Base-by-base conservation (phyloP, 1,284 basidiomycete genomes). In the Fomitiporia mediterranea region DNA sequence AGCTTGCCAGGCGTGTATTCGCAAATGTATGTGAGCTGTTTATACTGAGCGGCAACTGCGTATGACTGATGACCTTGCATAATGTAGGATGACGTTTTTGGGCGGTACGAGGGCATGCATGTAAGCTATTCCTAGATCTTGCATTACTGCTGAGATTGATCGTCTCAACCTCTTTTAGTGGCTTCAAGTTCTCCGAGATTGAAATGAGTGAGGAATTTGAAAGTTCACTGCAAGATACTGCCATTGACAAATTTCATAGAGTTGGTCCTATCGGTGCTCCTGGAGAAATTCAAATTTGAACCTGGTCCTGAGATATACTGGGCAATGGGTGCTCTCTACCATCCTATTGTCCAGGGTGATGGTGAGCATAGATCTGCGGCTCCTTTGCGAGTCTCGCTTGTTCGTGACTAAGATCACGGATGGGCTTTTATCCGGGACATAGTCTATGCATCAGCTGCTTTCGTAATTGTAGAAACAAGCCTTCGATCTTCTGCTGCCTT, bases 1-100 rank as follows among this genome's bases (percentile, higher is more conserved):
- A 57, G 50, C n/a, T 42, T 63, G 2, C 63, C 64, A 4, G 64
- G 64, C 6, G 54, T 65, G 7, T 65, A 64, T 40, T 54, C 63
- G 6, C 53, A 54, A 19, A 62, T 60, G 64, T 65, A 49, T 42
- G 64, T 32, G 11, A 11, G 30, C 23, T 43, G 2, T 30, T 42
- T 28, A 38, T 4, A 15, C 27, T 39, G 15, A 8, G 8, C 9
- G 23, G 30, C 27, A 43, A 7, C 11, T 19, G 4, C 21, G 1
- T 15, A 30, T 15, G 25, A n/a, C 25, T 51, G 11, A 51, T 27
- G 6, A 13, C 21, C 37, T 6, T 46, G 7, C 17, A 25, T 28
- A 46, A 13, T n/a, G 11, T 25, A 62, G 60, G 56, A 53, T 62
- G 56, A 61, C 60, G n/a, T 62, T 61, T 52, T 34, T 61, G 11